Evolutionary conservation across 2,329 filamentous ascomycete species (phyloP).

Genomic region (Fusarium anthophilum): DNA sequence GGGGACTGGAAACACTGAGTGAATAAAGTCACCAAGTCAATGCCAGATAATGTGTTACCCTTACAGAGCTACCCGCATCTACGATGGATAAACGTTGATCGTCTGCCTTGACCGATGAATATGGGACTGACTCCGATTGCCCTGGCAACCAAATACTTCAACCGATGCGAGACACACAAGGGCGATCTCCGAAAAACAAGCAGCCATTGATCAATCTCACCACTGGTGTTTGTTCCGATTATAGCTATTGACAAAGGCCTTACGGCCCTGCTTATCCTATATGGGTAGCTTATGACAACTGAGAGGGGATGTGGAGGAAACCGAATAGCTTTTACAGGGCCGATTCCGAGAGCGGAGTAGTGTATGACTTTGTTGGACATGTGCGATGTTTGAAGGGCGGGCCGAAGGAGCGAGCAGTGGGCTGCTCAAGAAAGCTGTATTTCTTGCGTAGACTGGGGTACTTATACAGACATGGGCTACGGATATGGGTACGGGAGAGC

Average conservation of each 20-base stretch:
- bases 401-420: constrained; percentile 33
- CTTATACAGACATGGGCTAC: constrained; percentile 8
- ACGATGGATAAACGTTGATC: background rate
- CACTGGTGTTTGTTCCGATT: background rate
- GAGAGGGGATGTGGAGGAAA: background rate
- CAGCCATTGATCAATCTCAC: background rate
- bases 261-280: background rate
- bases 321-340: background rate
- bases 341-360: background rate
- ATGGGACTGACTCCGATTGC: background rate
- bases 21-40: constrained; percentile 13
- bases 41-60: background rate
- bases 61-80: constrained; percentile 1
- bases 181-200: background rate
- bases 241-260: background rate
- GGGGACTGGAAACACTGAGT: constrained; percentile 28
- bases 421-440: constrained; percentile 30
- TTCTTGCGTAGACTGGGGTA: constrained; percentile 40
- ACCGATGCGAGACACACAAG: constrained; percentile 14
- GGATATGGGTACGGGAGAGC: constrained; percentile 14
- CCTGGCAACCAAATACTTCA: background rate
- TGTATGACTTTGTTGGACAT: constrained; percentile 30
- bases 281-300: background rate
- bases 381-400: constrained; percentile 33
- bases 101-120: background rate